A percentile compares a stretch with the other conserved stretches of the same genome.
Conservation (phyloP, 179 eudicot species). For the Silene noctiflora region DNA sequence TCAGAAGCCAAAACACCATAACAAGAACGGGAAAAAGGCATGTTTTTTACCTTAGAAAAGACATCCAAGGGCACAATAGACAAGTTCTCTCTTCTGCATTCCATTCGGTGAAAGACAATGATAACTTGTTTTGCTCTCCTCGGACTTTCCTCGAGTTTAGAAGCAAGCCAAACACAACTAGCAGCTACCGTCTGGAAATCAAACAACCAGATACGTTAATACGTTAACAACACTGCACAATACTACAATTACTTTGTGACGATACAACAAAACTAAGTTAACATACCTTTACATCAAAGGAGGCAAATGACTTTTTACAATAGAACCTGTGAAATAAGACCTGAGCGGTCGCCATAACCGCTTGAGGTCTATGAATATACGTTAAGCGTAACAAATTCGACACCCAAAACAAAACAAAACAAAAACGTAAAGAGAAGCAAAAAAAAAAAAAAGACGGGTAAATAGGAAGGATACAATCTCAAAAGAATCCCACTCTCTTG, state of each 20-base stretch:
- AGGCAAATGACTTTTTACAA: slow-evolving; percentile 74
- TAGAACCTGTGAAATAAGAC: slow-evolving; percentile 75
- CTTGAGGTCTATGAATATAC: slow-evolving; percentile 60
- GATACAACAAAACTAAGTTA: slow-evolving; percentile 4
- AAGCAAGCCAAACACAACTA: slow-evolving; percentile 97
- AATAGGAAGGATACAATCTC: slow-evolving; percentile 60
- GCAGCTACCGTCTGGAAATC: slow-evolving; percentile 76
- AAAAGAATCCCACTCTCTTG: slow-evolving; percentile 91
- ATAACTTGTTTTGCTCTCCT: slow-evolving; percentile 86
- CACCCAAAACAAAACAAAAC: background rate
- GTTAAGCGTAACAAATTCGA: slow-evolving; percentile 32
- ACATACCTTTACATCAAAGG: slow-evolving; percentile 67
- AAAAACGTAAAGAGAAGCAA: background rate
- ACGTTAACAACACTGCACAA: background rate
- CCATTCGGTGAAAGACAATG: slow-evolving; percentile 90
- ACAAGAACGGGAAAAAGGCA: background rate
- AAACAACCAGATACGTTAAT: background rate
- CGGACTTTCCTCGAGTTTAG: slow-evolving; percentile 93
- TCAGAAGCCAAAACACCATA: slow-evolving; percentile 8
- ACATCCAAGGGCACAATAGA: slow-evolving; percentile 38
- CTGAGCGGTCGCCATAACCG: slow-evolving; percentile 94
- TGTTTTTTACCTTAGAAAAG: slow-evolving; percentile 29
- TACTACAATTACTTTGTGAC: background rate
- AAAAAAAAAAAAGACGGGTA: background rate
- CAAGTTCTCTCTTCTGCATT: slow-evolving; percentile 45